These are phyloP conservation scores for Teunomyces stri DNA, from an alignment of 805 yeast species.

Conservation along the genomic window DNA sequence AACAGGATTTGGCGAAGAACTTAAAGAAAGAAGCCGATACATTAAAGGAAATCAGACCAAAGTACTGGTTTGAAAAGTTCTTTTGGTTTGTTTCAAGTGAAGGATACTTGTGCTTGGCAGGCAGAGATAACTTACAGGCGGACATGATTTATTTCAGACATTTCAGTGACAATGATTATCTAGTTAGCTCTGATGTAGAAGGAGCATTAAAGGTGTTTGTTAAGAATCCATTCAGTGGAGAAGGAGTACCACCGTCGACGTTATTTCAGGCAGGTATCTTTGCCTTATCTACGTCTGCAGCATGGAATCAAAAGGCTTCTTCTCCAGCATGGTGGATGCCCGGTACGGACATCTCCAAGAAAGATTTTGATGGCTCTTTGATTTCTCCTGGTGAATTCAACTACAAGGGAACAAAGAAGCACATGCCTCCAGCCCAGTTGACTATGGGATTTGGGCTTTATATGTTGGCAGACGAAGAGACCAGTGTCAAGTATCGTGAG, in stretches of 20 bases:
- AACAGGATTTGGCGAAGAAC: slow-evolving; percentile 63
- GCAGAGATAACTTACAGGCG: slow-evolving; percentile 75
- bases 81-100: slow-evolving; percentile 93
- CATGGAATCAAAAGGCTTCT: slow-evolving; percentile 85
- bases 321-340: slow-evolving; percentile 85
- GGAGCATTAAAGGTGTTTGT: slow-evolving; percentile 75
- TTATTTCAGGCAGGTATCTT: slow-evolving; percentile 86
- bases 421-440: slow-evolving; percentile 75
- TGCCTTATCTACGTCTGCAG: slow-evolving; percentile 75
- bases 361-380: slow-evolving; percentile 57
- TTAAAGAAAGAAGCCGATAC: slow-evolving; percentile 51
- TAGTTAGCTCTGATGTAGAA: slow-evolving; percentile 72
- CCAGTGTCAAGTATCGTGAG: slow-evolving; percentile 31
- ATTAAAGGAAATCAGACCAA: slow-evolving; percentile 62
- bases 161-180: slow-evolving; percentile 67
- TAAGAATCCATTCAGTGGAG: slow-evolving; percentile 71
- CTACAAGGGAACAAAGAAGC: slow-evolving; percentile 52
- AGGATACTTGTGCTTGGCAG: slow-evolving; percentile 82
- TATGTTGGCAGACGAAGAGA: slow-evolving; percentile 66
- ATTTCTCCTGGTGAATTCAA: slow-evolving; percentile 63
- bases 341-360: slow-evolving; percentile 66
- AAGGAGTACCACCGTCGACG: slow-evolving; percentile 79
- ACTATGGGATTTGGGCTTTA: slow-evolving; percentile 87
- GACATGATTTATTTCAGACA: slow-evolving; percentile 80
- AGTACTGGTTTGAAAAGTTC: slow-evolving; percentile 91